Percentiles rank a stretch among this genome's conserved stretches.
phyloP scores from a whole-genome alignment of 2,329 filamentous ascomycete species.

The Dactylellina drechsleri region DNA sequence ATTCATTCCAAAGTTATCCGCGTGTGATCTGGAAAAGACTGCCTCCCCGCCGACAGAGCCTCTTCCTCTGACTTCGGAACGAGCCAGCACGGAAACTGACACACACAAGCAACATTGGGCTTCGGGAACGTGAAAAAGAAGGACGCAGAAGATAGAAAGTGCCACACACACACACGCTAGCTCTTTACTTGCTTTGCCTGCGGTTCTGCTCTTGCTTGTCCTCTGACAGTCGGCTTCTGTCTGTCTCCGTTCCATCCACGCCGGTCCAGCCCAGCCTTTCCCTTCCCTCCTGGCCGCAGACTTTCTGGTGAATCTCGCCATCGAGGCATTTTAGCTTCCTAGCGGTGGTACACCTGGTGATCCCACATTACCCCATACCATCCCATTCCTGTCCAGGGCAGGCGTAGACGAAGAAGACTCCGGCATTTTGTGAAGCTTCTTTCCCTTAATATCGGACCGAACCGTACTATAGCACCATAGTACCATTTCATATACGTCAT shows the following conservation, averaged over 20 bases:
- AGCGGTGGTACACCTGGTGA: constrained; percentile 22
- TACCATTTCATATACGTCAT: not conserved
- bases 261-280: not conserved
- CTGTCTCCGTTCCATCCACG: not conserved
- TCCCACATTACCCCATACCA: constrained; percentile 17
- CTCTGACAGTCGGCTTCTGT: too few species aligned
- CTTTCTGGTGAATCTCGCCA: constrained; percentile 9
- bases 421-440: not conserved
- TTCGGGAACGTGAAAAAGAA: constrained; percentile 1
- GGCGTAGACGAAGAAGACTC: constrained; percentile 38
- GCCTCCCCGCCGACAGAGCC: not conserved
- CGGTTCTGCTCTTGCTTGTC: too few species aligned
- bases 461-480: too few species aligned
- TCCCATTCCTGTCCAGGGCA: constrained; percentile 45
- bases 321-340: constrained; percentile 52
- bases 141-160: constrained; percentile 2
- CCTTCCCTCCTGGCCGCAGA: not conserved
- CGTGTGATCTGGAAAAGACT: constrained; percentile 18
- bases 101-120: not conserved
- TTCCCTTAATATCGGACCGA: not conserved
- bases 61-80: constrained; percentile 3
- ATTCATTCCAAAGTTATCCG: not conserved
- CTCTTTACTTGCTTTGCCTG: not conserved
- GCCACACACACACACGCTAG: constrained; percentile 4
- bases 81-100: not conserved